A percentile compares a stretch with the other conserved stretches of the same genome.
phyloP scores from a whole-genome alignment of 495 filamentous ascomycete species.

The Halenospora varia region DNA sequence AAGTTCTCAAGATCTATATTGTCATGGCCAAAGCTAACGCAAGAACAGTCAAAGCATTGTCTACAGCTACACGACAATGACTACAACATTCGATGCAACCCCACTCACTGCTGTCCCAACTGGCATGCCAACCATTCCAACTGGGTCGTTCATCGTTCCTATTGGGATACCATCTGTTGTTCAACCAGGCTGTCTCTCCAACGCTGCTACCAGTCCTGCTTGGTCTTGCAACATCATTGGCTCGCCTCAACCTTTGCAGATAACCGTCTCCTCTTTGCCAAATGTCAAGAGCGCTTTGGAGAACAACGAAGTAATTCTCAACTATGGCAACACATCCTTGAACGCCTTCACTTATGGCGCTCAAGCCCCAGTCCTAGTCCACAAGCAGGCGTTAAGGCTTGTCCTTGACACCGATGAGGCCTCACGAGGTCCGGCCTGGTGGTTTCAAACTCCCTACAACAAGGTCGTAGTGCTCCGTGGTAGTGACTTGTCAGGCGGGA shows the following conservation, averaged over 20 bases:
- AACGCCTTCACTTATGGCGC: constrained; percentile 62
- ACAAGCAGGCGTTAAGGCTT: constrained; percentile 48
- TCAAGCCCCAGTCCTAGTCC: constrained; percentile 58
- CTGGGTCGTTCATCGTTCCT: constrained; percentile 61
- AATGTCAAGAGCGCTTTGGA: background rate
- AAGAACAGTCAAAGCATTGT: constrained; percentile 21
- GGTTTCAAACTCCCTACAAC: constrained; percentile 66
- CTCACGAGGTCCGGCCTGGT: constrained; percentile 68
- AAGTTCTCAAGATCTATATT: constrained; percentile 13
- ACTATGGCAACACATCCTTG: constrained; percentile 17
- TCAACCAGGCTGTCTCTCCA: constrained; percentile 62
- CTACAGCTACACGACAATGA: constrained; percentile 37
- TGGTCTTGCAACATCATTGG: constrained; percentile 58
- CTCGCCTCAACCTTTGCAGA: constrained; percentile 6
- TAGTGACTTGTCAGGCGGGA: constrained; percentile 34
- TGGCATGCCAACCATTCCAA: constrained; percentile 54
- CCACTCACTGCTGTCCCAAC: constrained; percentile 55
- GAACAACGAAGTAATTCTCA: constrained; percentile 19
- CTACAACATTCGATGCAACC: constrained; percentile 60
- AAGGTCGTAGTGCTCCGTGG: constrained; percentile 77
- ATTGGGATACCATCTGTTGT: constrained; percentile 47
- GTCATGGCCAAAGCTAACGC: constrained; percentile 16
- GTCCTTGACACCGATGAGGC: constrained; percentile 64
- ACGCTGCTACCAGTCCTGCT: constrained; percentile 52
- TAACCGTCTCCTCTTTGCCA: constrained; percentile 8